Conservation (phyloP, 257 asterid genomes). For the Eucommia ulmoides region DNA sequence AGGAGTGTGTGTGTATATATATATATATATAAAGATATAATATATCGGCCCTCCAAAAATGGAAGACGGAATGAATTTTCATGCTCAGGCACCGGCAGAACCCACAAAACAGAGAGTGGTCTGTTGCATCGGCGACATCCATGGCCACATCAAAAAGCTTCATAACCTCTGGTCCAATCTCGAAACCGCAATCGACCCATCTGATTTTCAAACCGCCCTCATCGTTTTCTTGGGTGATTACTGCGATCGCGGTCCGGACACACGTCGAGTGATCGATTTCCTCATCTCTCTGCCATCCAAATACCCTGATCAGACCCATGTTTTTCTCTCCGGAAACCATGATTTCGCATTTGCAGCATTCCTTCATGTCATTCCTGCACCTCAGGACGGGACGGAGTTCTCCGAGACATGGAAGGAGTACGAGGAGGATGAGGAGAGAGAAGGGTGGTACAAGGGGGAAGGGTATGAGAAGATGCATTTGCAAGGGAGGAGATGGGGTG, state of each 20-base stretch:
- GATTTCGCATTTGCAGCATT: conserved; percentile 79
- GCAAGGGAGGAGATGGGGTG: conserved; percentile 97
- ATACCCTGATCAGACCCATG: conserved; percentile 77
- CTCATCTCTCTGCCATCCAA: conserved; percentile 52
- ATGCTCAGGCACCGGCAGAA: too few species aligned
- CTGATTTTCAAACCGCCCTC: conserved; percentile 60
- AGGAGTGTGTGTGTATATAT: too few species aligned
- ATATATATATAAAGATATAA: too few species aligned
- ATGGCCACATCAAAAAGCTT: conserved; percentile 64
- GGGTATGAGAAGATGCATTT: conserved; percentile 79
- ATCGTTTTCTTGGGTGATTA: conserved; percentile 87
- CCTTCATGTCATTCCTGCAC: conserved; percentile 64
- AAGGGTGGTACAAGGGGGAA: conserved; percentile 81
- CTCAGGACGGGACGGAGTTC: conserved; percentile 59
- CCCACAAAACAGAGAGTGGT: conserved; percentile 36
- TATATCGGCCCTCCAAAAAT: too few species aligned
- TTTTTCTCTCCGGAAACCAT: conserved; percentile 84
- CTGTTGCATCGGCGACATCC: conserved; percentile 77
- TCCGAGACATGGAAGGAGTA: conserved; percentile 84
- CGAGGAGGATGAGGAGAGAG: conserved; percentile 66
- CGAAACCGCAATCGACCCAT: conserved; percentile 32
- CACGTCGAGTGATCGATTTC: conserved; percentile 57
- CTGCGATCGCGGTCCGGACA: conserved; percentile 76
- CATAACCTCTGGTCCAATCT: conserved; percentile 72
- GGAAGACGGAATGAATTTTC: conserved; percentile 6